A percentile compares a stretch with the other conserved stretches of the same genome.
Conservation (phyloP, 2,329 filamentous ascomycete genomes). For the Pseudocercospora fijiensis region DNA sequence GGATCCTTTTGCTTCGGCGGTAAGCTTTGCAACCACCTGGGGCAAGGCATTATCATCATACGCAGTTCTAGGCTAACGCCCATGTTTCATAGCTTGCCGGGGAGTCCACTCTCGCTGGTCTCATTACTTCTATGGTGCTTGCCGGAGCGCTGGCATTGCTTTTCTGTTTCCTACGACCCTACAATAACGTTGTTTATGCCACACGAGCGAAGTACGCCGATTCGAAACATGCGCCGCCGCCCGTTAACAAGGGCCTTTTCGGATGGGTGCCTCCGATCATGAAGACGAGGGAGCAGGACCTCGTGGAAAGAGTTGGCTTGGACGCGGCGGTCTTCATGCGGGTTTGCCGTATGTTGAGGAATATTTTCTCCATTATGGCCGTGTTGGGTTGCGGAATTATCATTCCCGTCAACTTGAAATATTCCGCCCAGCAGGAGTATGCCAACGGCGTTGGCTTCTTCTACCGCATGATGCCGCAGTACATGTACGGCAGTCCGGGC, state of each 20-base stretch:
- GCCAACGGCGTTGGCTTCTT: conserved; percentile 44
- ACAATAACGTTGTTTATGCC: conserved; percentile 89
- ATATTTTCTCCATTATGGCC: conserved; percentile 75
- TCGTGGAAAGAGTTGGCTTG: conserved; percentile 81
- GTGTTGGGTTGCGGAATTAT: conserved; percentile 73
- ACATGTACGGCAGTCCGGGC: conserved; percentile 44
- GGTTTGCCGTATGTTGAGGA: conserved; percentile 85
- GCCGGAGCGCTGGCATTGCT: conserved; percentile 70
- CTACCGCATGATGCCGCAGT: conserved; percentile 58
- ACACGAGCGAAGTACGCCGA: conserved; percentile 92
- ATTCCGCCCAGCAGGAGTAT: conserved; percentile 31
- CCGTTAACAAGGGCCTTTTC: conserved; percentile 81
- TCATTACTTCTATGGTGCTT: conserved; percentile 76
- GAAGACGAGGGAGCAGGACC: conserved; percentile 70
- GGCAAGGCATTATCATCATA: not conserved
- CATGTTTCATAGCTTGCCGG: conserved; percentile 49
- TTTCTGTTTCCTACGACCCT: conserved; percentile 88
- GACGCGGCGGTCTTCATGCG: conserved; percentile 90
- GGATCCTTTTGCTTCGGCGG: conserved; percentile 14
- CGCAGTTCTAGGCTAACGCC: not conserved
- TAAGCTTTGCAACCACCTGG: not conserved
- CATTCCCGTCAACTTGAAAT: conserved; percentile 68
- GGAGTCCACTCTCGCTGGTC: conserved; percentile 71
- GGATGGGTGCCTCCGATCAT: conserved; percentile 81
- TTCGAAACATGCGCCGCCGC: conserved; percentile 81